Base-by-base conservation (phyloP, 169 alveolate species). In the Pseudocohnilembus persalinus region DNA sequence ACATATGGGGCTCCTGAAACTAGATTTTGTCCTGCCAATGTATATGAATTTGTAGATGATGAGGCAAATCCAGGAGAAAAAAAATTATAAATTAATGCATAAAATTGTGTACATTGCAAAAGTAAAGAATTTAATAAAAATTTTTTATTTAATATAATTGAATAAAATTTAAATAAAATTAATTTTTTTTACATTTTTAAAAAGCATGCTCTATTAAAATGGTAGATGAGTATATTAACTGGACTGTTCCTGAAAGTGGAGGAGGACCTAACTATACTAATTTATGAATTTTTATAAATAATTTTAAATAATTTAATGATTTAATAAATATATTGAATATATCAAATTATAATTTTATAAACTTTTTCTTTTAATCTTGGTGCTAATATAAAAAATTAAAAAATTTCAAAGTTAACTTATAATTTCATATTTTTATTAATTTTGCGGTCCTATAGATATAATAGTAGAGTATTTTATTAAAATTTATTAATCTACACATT, bases 231-330 rank as follows among this genome's bases (percentile, higher is more conserved):
- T 96, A 87, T 89, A 94, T 96, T 74, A 91, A 93, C 35, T 96
- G 98, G 98, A 94, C 96, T 29, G 96, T 93, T 63, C 98, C 98
- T 16, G 98, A 96, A 85, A 97, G 97, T 26, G 97, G 97, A 32
- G 98, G 97, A 31, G 98, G 98, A 34, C 98, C 98, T 4, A 93
- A 91, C 74, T 96, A 96, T 87, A 85, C 91, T 31, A 93, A 89
- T 29, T 90, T 90, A 90, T 94, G 75, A 84, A n/a, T 49, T 29
- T 76, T 49, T 49, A 11, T 11, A 4, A 49, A 11, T 49, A 49
- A 20, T 11, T 49, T 11, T 20, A 49, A 11, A 11, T 11, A 49
- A 11, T 49, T 49, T 4, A 11, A 49, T 20, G 20, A 11, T 11
- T 49, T 49, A 49, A 49, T 49, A 49, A 49, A n/a, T n/a, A n/a